Conservation (phyloP, 768 basidiomycete species). For the Pulveroboletus sp. region DNA sequence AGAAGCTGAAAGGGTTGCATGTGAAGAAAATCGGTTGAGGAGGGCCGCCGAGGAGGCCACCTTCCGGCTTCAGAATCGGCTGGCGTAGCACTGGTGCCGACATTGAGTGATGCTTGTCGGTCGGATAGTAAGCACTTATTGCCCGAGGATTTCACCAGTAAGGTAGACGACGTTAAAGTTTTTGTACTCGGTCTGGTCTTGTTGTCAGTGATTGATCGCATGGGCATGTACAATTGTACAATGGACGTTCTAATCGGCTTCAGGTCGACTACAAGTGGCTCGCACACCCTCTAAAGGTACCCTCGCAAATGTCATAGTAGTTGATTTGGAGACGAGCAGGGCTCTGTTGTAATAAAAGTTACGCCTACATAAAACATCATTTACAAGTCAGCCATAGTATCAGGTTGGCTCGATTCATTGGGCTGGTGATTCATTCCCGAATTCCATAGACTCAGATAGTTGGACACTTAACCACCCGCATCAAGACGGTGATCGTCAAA, state of each 20-base stretch:
- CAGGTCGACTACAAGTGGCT: not conserved
- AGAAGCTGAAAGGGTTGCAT: conserved; percentile 51
- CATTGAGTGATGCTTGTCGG: not conserved
- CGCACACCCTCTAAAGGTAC: not conserved
- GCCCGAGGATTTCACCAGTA: not conserved
- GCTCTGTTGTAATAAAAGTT: no score
- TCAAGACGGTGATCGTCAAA: no score
- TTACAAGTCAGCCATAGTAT: no score
- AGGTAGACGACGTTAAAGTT: conserved; percentile 6
- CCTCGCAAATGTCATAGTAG: no score
- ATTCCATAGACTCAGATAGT: no score
- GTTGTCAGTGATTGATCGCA: no score
- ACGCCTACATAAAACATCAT: no score
- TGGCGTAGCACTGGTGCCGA: conserved; percentile 1
- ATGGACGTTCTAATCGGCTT: not conserved
- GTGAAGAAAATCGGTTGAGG: conserved; percentile 46
- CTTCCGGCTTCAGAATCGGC: conserved; percentile 30
- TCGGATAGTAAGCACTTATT: not conserved
- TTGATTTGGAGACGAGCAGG: no score
- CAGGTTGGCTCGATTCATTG: no score
- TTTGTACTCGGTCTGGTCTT: no score
- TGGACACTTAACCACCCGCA: no score
- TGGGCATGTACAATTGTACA: not conserved
- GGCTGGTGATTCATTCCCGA: no score
- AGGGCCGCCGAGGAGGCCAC: conserved; percentile 49